Evolutionary conservation across 1,139 yeast species (phyloP), one percentile per base, ranked within the genome.

Genomic region (Geotrichum bryndzae): DNA sequence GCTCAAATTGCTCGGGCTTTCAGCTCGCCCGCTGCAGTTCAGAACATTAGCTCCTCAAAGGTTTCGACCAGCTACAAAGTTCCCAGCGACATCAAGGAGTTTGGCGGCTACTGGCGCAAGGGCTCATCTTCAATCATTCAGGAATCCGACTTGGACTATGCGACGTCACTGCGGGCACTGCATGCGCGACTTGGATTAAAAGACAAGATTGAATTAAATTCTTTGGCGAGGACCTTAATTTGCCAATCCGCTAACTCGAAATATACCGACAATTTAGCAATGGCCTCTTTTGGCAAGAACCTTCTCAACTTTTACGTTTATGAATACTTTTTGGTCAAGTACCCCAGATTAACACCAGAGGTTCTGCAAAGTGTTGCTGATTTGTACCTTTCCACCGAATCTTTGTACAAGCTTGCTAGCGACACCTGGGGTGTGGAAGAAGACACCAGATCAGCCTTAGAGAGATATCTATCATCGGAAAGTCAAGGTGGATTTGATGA

Each of bases 321-420:
- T 45, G 96, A 90, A 73, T 77, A 88, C 69, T 79, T 92, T 64
- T 78, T 90, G 70, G 76, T 86, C 59, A 84, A 82, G 67, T 90
- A 90, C 73, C 99, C 99, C 57, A 84, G 99, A 72, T 80, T 95
- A 65, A 98, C 99, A 38, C 82, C 87, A 68, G 82, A 85, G 13
- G 86, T 92, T 33, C 83, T 90, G 65, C 84, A 86, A 68, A 82
- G 85, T 35, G 91, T 95, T 0, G 84, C 88, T 6, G 86, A 87
- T 67, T 80, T 95, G 6, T 88, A 84, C 71, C 80, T 87, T 74
- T 89, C 94, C 1, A 82, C 83, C 52, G 80, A 79, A 22, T 80
- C 91, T 0, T 78, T 94, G 65, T 77, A 83, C 53, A 82, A 81
- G 57, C 77, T 91, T 51, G 97, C 92, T 38, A 41, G 48, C 48